These are phyloP conservation scores for Ganoderma sp. DNA, from an alignment of 1,284 basidiomycete genomes.

Conservation along the genomic window DNA sequence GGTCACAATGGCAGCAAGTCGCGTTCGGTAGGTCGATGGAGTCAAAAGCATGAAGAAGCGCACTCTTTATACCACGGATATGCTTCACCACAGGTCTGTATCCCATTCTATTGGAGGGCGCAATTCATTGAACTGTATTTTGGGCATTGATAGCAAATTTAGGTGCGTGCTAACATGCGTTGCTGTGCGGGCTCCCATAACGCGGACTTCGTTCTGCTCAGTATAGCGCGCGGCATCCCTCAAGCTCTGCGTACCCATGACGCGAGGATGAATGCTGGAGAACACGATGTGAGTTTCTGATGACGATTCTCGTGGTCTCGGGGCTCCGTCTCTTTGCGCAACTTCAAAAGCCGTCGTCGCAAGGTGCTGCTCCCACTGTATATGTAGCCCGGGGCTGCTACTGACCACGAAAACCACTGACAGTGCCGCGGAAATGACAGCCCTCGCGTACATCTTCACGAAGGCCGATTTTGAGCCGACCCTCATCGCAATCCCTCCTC, in stretches of 20 bases:
- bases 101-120: neutral
- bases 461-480: neutral
- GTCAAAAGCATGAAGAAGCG: no score
- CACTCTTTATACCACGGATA: no score
- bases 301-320: neutral
- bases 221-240: no score
- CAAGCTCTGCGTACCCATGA: neutral
- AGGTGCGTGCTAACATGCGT: neutral
- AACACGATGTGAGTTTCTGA: neutral
- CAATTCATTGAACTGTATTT: neutral
- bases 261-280: neutral
- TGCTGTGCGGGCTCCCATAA: neutral
- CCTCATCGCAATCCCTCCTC: neutral
- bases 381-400: neutral
- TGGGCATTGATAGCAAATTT: neutral
- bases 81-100: no score
- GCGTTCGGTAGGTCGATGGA: no score
- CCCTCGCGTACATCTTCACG: neutral
- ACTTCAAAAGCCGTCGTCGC: neutral
- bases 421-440: neutral
- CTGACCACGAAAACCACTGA: neutral
- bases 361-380: neutral
- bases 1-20: no score
- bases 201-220: neutral
- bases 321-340: neutral